Conservation (phyloP, 495 filamentous ascomycete genomes). For the Amorphotheca resinae region DNA sequence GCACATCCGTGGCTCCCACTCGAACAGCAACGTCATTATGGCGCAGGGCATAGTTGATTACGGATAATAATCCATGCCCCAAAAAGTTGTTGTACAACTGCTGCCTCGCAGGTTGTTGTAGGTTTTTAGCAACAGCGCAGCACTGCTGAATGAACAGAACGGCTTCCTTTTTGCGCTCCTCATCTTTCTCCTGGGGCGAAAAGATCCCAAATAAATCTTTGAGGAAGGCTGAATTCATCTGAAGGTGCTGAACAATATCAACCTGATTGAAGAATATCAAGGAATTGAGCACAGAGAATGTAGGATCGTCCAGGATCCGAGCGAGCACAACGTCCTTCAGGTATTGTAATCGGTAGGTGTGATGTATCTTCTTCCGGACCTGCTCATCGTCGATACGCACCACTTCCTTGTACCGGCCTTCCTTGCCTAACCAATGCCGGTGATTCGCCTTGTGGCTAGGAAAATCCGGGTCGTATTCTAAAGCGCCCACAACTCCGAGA, state of each 20-base stretch:
- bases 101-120: constrained; percentile 69
- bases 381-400: constrained; percentile 73
- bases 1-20: constrained; percentile 85
- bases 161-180: constrained; percentile 76
- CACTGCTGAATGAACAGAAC: constrained; percentile 96
- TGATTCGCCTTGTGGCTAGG: constrained; percentile 98
- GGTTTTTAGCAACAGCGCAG: constrained; percentile 84
- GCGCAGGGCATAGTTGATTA: constrained; percentile 84
- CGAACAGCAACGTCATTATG: constrained; percentile 74
- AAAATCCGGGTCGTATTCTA: constrained; percentile 98
- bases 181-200: constrained; percentile 45
- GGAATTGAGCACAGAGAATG: constrained; percentile 93
- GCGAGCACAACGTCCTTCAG: constrained; percentile 97
- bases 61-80: constrained; percentile 68
- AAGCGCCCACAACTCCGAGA: constrained; percentile 84
- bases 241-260: constrained; percentile 88
- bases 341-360: constrained; percentile 91
- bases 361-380: constrained; percentile 84
- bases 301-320: constrained; percentile 91
- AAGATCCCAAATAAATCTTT: constrained; percentile 89
- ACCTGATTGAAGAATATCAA: constrained; percentile 99
- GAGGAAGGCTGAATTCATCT: constrained; percentile 63
- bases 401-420: constrained; percentile 89
- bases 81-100: constrained; percentile 85
- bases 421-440: constrained; percentile 78